Evolutionary conservation across 176 grass and related monocot species (phyloP).

Genomic region (Miscanthus lutarioriparius): DNA sequence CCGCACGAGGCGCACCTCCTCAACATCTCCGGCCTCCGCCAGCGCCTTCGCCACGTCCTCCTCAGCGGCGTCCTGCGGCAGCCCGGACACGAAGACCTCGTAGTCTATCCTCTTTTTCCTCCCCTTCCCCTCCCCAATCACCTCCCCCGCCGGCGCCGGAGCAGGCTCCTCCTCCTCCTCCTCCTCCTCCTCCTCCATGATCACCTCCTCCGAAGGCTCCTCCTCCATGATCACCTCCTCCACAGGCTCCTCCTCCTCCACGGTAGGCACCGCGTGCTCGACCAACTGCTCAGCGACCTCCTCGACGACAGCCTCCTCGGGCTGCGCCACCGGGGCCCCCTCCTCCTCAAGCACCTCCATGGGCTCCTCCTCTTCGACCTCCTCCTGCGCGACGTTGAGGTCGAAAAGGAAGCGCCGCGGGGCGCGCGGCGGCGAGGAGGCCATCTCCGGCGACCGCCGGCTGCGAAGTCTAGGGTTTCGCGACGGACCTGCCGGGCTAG

Average conservation of each 20-base stretch:
- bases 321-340: not conserved
- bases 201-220: not conserved
- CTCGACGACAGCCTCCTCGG: not conserved
- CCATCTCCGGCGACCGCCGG: conserved; percentile 38
- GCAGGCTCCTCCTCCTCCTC: not conserved
- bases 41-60: conserved; percentile 46
- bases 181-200: conserved; percentile 3
- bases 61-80: conserved; percentile 41
- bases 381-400: conserved; percentile 55
- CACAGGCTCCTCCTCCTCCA: not conserved
- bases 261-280: not conserved
- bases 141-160: not conserved
- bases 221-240: conserved; percentile 27
- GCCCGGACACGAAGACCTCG: conserved; percentile 50
- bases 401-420: conserved; percentile 46
- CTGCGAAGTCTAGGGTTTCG: conserved; percentile 49
- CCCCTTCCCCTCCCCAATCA: not conserved
- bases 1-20: conserved; percentile 45
- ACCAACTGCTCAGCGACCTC: not conserved
- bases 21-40: conserved; percentile 43
- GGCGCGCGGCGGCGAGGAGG: not conserved
- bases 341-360: not conserved
- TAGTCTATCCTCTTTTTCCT: conserved; percentile 38
- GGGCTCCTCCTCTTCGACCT: conserved; percentile 23
- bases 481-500: not conserved